Evolutionary conservation across 2,329 filamentous ascomycete species (phyloP).

Genomic region (Hawksworthiomyces lignivorus): DNA sequence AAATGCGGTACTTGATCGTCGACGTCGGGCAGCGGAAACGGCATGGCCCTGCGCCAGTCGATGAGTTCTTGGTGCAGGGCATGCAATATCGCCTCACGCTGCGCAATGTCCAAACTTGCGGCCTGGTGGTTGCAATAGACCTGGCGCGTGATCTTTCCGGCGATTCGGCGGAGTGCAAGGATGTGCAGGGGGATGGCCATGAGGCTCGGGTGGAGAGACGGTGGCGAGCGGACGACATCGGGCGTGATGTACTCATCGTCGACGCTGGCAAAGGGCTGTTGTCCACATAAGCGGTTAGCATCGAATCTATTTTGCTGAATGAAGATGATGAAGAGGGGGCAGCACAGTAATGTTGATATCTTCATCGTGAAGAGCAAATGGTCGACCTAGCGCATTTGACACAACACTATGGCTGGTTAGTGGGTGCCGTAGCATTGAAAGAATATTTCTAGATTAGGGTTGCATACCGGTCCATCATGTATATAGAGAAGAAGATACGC

Average conservation of each 20-base stretch:
- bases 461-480: conserved; percentile 46
- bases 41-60: conserved; percentile 36
- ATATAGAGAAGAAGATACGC: conserved; percentile 37
- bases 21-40: conserved; percentile 33
- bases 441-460: too few species aligned
- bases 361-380: conserved; percentile 38
- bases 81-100: conserved; percentile 26
- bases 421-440: too few species aligned
- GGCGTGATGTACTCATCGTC: conserved; percentile 28
- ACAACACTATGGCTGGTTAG: too few species aligned
- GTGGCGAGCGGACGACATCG: conserved; percentile 17
- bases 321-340: too few species aligned
- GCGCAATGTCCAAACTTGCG: too few species aligned
- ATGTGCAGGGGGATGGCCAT: conserved; percentile 36
- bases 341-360: conserved; percentile 36
- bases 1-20: conserved; percentile 34
- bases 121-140: conserved; percentile 24
- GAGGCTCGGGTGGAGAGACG: conserved; percentile 24
- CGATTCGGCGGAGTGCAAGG: conserved; percentile 30
- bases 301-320: too few species aligned
- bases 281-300: too few species aligned
- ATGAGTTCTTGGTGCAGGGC: conserved; percentile 32
- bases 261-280: conserved; percentile 29
- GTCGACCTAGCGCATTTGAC: conserved; percentile 34
- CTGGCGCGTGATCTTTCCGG: conserved; percentile 30